These are phyloP conservation scores for Blepharisma japonicum DNA, from an alignment of 73 alveolate genomes.

Conservation along the genomic window DNA sequence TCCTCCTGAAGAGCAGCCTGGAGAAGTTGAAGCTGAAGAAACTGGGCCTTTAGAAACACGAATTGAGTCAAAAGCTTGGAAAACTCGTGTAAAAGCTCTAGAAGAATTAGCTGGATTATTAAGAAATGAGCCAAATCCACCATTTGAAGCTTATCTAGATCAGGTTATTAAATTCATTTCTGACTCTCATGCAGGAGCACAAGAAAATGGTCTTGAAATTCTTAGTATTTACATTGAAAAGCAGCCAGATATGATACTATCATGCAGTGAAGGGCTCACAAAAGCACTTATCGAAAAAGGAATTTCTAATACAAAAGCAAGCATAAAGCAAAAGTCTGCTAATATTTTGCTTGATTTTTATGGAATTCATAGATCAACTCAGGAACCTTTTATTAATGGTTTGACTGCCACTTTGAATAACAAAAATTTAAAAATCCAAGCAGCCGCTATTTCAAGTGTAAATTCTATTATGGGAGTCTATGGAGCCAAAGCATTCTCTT, in stretches of 20 bases:
- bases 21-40: conserved; percentile 27
- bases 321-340: conserved; percentile 40
- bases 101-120: conserved; percentile 59
- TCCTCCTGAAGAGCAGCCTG: conserved; percentile 35
- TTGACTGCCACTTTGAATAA: conserved; percentile 45
- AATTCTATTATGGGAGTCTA: conserved; percentile 47
- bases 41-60: conserved; percentile 51
- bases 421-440: conserved; percentile 57
- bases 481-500: conserved; percentile 60
- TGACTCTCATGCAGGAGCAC: conserved; percentile 73
- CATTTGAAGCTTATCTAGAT: conserved; percentile 49
- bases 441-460: conserved; percentile 45
- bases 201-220: conserved; percentile 66
- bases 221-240: conserved; percentile 45
- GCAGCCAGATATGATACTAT: conserved; percentile 36
- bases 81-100: conserved; percentile 56
- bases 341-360: conserved; percentile 55
- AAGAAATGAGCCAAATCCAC: conserved; percentile 32
- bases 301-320: conserved; percentile 67
- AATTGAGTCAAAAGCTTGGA: conserved; percentile 54
- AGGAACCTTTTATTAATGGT: conserved; percentile 51
- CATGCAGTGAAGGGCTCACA: conserved; percentile 38
- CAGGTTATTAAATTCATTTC: conserved; percentile 51
- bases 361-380: conserved; percentile 57
- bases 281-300: conserved; percentile 65